Evolutionary conservation across 2,329 filamentous ascomycete species (phyloP), one percentile per base, ranked within the genome.

Genomic region (Bisporella sp.): DNA sequence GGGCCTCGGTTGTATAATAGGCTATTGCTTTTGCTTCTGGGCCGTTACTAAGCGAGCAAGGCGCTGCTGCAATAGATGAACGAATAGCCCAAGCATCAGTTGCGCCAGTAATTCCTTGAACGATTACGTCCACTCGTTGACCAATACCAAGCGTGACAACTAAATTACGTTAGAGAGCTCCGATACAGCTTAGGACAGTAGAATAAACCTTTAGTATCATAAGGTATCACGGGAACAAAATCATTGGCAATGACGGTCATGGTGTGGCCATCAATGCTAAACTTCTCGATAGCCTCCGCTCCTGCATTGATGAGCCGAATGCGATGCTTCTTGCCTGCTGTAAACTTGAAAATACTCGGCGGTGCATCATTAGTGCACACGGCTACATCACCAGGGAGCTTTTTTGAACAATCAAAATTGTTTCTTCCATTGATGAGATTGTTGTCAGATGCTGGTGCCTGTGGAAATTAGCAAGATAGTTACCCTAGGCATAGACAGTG

Each of bases 211-310:
- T 77, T 69, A 0, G 81, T 81, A 1, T 74, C 70, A 62, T 85
- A 87, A 0, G 84, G 82, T 48, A 77, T 60, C 8, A 84, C 70
- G 1, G 79, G 77, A 0, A 83, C 77, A 9, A 72, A 63, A 42
- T 84, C 73, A 61, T 87, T 87, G 66, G 84, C 83, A 45, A 89
- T 72, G 5, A 76, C 78, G 0, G 82, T 85, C 2, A 80, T 59
- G 4, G 74, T 81, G 48, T 75, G 61, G 1, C 73, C 74, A 47
- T 79, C 73, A 29, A 68, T 69, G 1, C 72, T 61, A 4, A 71
- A 62, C 3, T 75, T 73, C 68, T 78, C 79, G 2, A 62, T 55
- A 12, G 40, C 57, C 32, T 59, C 58, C 7, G 81, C 65, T 57
- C 57, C 74, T 7, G 64, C 66, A 56, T 77, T 77, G 49, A 78